Conservation (phyloP, 164 flowering plant genomes). For the Warburgia ugandensis region DNA sequence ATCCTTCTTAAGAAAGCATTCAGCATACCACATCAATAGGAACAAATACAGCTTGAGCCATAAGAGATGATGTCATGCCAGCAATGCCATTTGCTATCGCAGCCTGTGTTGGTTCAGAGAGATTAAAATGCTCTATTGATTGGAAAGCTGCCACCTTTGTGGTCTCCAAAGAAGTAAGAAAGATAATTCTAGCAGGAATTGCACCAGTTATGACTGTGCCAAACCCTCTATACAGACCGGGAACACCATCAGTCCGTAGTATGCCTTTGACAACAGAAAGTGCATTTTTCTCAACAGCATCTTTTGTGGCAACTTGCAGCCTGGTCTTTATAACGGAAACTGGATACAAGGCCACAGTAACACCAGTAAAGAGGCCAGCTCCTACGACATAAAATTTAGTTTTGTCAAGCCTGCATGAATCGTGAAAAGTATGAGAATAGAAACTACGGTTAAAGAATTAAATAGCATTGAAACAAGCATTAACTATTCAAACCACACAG, state of each 20-base stretch:
- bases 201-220: slow-evolving; percentile 96
- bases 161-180: slow-evolving; percentile 86
- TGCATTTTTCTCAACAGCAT: slow-evolving; percentile 63
- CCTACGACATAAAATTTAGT: slow-evolving; percentile 87
- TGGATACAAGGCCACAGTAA: slow-evolving; percentile 88
- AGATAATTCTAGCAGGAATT: slow-evolving; percentile 83
- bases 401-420: slow-evolving; percentile 83
- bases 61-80: slow-evolving; percentile 82
- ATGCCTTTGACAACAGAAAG: slow-evolving; percentile 58
- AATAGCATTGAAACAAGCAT: not conserved
- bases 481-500: too few relatives aligned
- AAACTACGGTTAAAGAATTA: not conserved
- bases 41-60: slow-evolving; percentile 84
- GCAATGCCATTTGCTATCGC: slow-evolving; percentile 93
- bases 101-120: slow-evolving; percentile 81
- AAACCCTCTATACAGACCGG: slow-evolving; percentile 89
- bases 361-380: slow-evolving; percentile 92
- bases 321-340: slow-evolving; percentile 90
- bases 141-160: slow-evolving; percentile 72
- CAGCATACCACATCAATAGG: slow-evolving; percentile 91
- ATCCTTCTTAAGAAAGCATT: slow-evolving; percentile 5
- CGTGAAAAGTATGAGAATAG: slow-evolving; percentile 9
- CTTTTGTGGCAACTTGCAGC: slow-evolving; percentile 81
- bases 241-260: slow-evolving; percentile 73
- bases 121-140: slow-evolving; percentile 59